These are phyloP conservation scores for Dendrocalamus sinicus DNA, from an alignment of 176 grass and related monocot species.

Conservation along the genomic window DNA sequence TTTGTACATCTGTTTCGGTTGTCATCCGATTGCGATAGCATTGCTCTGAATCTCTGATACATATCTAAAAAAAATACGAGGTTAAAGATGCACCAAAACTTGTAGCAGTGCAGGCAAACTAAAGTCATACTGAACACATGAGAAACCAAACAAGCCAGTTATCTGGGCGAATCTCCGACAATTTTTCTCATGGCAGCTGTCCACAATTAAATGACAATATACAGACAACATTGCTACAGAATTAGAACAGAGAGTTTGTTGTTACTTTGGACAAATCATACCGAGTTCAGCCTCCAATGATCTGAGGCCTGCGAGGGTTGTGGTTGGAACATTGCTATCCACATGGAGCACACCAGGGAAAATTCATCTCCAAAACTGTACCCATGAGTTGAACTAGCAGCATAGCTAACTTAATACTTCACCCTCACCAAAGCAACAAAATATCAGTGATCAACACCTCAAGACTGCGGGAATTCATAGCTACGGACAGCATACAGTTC, in stretches of 20 bases:
- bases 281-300: slow-evolving; percentile 39
- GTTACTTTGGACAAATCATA: slow-evolving; percentile 40
- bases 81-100: slow-evolving; percentile 28
- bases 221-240: slow-evolving; percentile 6
- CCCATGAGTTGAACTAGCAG: slow-evolving; percentile 19
- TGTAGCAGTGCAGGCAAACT: background rate
- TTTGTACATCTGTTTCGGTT: slow-evolving; percentile 2
- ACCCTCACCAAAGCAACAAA: slow-evolving; percentile 12
- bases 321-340: slow-evolving; percentile 37
- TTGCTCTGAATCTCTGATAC: slow-evolving; percentile 14
- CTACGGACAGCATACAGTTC: background rate
- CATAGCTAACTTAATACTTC: slow-evolving; percentile 40
- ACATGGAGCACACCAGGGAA: slow-evolving; percentile 12
- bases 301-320: background rate
- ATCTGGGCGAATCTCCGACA: slow-evolving; percentile 2
- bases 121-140: slow-evolving; percentile 7
- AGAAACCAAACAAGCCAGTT: background rate
- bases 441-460: slow-evolving; percentile 17
- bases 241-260: slow-evolving; percentile 9
- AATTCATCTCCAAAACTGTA: slow-evolving; percentile 24
- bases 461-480: background rate
- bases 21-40: background rate
- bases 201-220: slow-evolving; percentile 28
- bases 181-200: slow-evolving; percentile 25
- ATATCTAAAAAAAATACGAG: background rate